Evolutionary conservation across 305 asterid genomes (phyloP).

Genomic region (Fraxinus paxiana): DNA sequence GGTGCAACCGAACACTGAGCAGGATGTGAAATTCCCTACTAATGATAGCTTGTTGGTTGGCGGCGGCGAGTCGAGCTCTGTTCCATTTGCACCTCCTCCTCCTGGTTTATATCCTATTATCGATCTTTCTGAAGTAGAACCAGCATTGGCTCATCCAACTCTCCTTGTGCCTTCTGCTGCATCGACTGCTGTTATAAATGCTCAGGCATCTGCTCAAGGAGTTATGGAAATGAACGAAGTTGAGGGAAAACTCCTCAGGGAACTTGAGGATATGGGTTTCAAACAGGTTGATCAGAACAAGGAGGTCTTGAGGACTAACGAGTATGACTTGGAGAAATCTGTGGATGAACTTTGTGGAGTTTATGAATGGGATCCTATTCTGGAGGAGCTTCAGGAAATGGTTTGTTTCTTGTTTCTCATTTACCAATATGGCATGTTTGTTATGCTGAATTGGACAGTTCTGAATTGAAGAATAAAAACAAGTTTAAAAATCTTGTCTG

Average conservation of each 20-base stretch:
- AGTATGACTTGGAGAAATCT: slow-evolving; percentile 59
- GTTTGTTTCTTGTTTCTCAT: slow-evolving; percentile 31
- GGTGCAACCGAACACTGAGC: slow-evolving; percentile 37
- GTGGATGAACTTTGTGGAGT: slow-evolving; percentile 69
- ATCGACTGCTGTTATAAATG: slow-evolving; percentile 8
- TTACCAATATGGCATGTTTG: neutral
- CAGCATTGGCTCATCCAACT: slow-evolving; percentile 7
- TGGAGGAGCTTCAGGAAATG: slow-evolving; percentile 77
- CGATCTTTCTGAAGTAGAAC: slow-evolving; percentile 29
- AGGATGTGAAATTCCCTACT: slow-evolving; percentile 65
- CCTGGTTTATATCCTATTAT: slow-evolving; percentile 42
- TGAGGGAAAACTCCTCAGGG: slow-evolving; percentile 56
- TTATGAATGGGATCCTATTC: slow-evolving; percentile 74
- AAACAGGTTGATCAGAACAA: slow-evolving; percentile 62
- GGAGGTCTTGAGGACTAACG: slow-evolving; percentile 61
- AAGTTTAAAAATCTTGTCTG: neutral
- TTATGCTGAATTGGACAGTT: neutral
- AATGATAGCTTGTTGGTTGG: slow-evolving; percentile 67
- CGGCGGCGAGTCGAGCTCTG: slow-evolving; percentile 29
- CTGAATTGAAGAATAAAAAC: neutral
- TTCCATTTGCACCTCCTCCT: slow-evolving; percentile 27
- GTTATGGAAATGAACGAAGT: slow-evolving; percentile 19
- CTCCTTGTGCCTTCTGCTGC: slow-evolving; percentile 6
- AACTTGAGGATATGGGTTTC: slow-evolving; percentile 82
- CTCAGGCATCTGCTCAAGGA: slow-evolving; percentile 25